Percentiles rank a stretch among this genome's conserved stretches.
Evolutionary conservation across 768 basidiomycete species (phyloP).

Genomic region (Pulveroboletus sp.): DNA sequence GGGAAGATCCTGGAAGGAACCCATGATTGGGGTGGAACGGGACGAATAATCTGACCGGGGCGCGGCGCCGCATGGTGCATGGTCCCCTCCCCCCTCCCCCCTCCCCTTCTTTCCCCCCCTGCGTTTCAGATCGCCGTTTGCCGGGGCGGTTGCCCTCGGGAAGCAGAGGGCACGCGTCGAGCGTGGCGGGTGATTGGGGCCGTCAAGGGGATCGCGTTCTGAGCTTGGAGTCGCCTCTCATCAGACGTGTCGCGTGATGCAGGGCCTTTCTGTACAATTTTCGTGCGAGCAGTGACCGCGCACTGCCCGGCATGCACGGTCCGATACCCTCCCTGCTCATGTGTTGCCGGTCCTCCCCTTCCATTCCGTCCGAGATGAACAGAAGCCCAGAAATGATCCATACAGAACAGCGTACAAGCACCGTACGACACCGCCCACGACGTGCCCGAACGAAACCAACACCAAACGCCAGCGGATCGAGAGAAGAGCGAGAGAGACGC

Average conservation of each 20-base stretch:
- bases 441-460: neutral
- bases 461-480: too few relatives aligned
- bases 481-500: neutral
- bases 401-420: neutral
- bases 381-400: neutral
- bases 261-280: neutral
- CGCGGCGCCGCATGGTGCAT: neutral
- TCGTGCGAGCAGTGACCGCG: neutral
- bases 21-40: neutral
- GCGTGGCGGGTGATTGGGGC: neutral
- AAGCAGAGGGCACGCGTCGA: too few relatives aligned
- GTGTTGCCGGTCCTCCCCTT: neutral
- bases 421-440: neutral
- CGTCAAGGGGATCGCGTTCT: neutral
- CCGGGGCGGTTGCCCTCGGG: neutral
- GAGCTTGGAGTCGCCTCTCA: too few relatives aligned
- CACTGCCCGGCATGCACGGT: neutral
- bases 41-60: neutral
- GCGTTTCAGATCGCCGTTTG: constrained; percentile 12
- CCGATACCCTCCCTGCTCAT: neutral
- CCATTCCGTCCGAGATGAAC: neutral
- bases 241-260: neutral
- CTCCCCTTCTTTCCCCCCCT: too few relatives aligned
- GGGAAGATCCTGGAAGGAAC: neutral
- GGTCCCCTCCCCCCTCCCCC: neutral